Conservation (phyloP, 2,329 filamentous ascomycete genomes). For the Sphaerulina populicola region DNA sequence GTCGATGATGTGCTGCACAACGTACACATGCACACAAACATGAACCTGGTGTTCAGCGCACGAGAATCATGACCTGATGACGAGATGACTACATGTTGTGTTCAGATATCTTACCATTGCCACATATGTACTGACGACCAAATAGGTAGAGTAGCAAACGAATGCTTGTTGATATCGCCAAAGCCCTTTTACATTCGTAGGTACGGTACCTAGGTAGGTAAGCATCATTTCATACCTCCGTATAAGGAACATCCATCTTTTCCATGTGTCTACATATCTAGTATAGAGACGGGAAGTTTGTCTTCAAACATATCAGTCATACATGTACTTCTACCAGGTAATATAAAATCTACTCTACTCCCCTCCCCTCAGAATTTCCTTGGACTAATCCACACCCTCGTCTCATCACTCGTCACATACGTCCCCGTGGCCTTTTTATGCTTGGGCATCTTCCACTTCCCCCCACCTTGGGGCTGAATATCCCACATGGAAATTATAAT, state of each 20-base stretch:
- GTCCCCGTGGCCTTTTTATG: constrained; percentile 44
- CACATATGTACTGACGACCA: too few species aligned
- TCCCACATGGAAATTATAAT: constrained; percentile 51
- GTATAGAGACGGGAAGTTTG: too few species aligned
- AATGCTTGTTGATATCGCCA: too few species aligned
- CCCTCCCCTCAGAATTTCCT: constrained; percentile 10
- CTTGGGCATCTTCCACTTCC: constrained; percentile 46
- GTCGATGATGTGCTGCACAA: constrained; percentile 15
- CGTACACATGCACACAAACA: constrained; percentile 17
- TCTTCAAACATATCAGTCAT: too few species aligned
- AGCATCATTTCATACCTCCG: too few species aligned
- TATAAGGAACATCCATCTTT: too few species aligned
- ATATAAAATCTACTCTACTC: neutral
- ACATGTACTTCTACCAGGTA: too few species aligned
- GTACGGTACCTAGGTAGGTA: too few species aligned
- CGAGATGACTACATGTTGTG: neutral
- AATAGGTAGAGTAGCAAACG: too few species aligned
- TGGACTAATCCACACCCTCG: constrained; percentile 46
- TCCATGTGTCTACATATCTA: too few species aligned
- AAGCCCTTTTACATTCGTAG: too few species aligned
- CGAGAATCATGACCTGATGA: constrained; percentile 3
- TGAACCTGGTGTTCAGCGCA: constrained; percentile 16
- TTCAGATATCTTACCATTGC: too few species aligned
- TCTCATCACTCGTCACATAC: constrained; percentile 45
- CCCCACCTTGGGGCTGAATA: constrained; percentile 41